Conservation (phyloP, 2,329 filamentous ascomycete genomes). For the Orbilia oligospora region DNA sequence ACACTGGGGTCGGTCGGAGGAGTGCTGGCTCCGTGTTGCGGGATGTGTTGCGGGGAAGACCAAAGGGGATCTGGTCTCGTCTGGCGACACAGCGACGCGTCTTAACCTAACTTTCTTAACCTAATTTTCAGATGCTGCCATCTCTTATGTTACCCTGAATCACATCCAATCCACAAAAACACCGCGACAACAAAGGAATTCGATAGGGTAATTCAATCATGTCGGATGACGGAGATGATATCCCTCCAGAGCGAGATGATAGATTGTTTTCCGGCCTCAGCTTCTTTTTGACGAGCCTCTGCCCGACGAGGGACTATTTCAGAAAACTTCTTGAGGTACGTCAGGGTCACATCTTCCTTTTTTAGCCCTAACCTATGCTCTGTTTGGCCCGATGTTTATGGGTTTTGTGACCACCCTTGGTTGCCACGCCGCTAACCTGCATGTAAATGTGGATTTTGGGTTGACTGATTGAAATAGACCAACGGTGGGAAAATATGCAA, state of each 20-base stretch:
- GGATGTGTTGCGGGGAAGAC: conserved; percentile 5
- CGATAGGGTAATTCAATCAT: conserved; percentile 16
- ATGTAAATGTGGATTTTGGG: neutral
- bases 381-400: conserved; percentile 3
- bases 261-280: conserved; percentile 33
- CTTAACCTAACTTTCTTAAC: conserved; percentile 26
- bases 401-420: neutral
- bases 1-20: conserved; percentile 6
- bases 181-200: neutral
- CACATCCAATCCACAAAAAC: neutral
- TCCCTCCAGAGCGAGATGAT: neutral
- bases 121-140: conserved; percentile 7
- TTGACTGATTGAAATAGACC: conserved; percentile 1
- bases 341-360: neutral
- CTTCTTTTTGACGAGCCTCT: conserved; percentile 42
- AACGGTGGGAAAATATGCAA: conserved; percentile 57
- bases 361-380: conserved; percentile 34
- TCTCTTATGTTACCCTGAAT: conserved; percentile 5
- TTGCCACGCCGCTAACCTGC: conserved; percentile 16
- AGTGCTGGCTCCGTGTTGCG: neutral
- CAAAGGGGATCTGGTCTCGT: neutral
- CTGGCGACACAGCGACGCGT: conserved; percentile 9
- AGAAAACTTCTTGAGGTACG: conserved; percentile 34
- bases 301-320: conserved; percentile 34
- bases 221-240: conserved; percentile 24